phyloP scores from a whole-genome alignment of 805 yeast genomes.

The Gaillardinia entomophila region DNA sequence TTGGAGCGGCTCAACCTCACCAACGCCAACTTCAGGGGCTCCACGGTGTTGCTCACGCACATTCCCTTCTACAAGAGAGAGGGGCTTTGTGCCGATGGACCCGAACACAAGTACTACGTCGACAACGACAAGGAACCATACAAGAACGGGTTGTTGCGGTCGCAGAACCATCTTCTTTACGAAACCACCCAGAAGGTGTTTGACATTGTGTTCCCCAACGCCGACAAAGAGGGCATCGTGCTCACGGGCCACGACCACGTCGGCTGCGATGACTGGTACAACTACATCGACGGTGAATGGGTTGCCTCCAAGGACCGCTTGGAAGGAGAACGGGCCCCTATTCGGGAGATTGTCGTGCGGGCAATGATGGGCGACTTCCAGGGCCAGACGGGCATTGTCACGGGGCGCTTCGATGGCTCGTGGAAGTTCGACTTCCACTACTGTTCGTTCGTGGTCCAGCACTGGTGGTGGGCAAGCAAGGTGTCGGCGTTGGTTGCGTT shows the following conservation, averaged over 20 bases:
- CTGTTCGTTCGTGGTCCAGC: slow-evolving; percentile 84
- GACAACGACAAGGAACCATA: slow-evolving; percentile 56
- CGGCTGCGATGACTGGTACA: slow-evolving; percentile 77
- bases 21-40: slow-evolving; percentile 52
- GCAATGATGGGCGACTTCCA: slow-evolving; percentile 96
- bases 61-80: slow-evolving; percentile 79
- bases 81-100: slow-evolving; percentile 87
- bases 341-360: slow-evolving; percentile 78
- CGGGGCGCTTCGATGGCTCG: slow-evolving; percentile 56
- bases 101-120: slow-evolving; percentile 45
- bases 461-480: slow-evolving; percentile 92
- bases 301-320: slow-evolving; percentile 41
- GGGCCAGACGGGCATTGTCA: slow-evolving; percentile 82
- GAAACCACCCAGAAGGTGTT: slow-evolving; percentile 65
- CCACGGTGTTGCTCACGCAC: slow-evolving; percentile 81
- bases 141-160: slow-evolving; percentile 64
- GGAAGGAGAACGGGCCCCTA: slow-evolving; percentile 23
- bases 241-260: slow-evolving; percentile 95
- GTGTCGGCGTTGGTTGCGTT: slow-evolving; percentile 32
- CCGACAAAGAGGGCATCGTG: slow-evolving; percentile 65
- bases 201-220: slow-evolving; percentile 61
- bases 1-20: slow-evolving; percentile 51
- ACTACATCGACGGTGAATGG: slow-evolving; percentile 46
- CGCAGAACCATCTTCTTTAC: slow-evolving; percentile 78
- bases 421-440: slow-evolving; percentile 69